phyloP scores from a whole-genome alignment of 805 yeast genomes.

The Wickerhamiella kurtzmanii region DNA sequence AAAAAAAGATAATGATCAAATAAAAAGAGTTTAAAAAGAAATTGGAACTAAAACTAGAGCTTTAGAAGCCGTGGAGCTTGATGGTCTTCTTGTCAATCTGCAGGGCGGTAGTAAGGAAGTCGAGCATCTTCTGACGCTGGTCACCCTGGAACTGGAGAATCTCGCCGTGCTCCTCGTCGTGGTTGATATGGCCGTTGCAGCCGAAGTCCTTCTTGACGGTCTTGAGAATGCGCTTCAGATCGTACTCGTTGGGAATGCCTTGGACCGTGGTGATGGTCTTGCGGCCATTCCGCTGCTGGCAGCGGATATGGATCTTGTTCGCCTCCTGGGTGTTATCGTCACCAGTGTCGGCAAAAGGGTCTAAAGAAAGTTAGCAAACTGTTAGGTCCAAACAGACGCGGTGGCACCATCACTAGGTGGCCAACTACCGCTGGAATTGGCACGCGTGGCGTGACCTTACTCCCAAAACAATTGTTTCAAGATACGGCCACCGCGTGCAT shows the following conservation, averaged over 20 bases:
- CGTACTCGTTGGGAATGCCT: conserved; percentile 92
- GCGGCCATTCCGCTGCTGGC: conserved; percentile 99
- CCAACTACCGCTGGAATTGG: no score
- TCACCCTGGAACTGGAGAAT: conserved; percentile 98
- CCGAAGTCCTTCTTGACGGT: conserved; percentile 96
- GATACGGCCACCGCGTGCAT: conserved; percentile 22
- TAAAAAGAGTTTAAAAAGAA: not conserved
- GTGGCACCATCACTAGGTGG: no score
- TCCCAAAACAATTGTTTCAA: not conserved
- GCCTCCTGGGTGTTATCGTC: conserved; percentile 94
- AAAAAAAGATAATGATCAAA: not conserved
- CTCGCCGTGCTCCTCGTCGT: conserved; percentile 91
- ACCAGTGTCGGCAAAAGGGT: conserved; percentile 99
- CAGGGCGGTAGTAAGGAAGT: conserved; percentile 74
- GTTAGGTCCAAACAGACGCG: not conserved
- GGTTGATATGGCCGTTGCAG: conserved; percentile 95
- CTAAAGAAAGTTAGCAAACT: conserved; percentile 24
- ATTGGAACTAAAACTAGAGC: not conserved
- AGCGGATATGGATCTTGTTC: conserved; percentile 92
- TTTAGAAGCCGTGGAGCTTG: conserved; percentile 93
- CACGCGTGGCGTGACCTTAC: no score
- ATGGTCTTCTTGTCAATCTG: conserved; percentile 90
- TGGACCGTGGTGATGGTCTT: conserved; percentile 96
- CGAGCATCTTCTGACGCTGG: conserved; percentile 92
- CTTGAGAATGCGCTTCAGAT: conserved; percentile 81